Conservation (phyloP, 306 rosid species). For the Calophaca sinica region DNA sequence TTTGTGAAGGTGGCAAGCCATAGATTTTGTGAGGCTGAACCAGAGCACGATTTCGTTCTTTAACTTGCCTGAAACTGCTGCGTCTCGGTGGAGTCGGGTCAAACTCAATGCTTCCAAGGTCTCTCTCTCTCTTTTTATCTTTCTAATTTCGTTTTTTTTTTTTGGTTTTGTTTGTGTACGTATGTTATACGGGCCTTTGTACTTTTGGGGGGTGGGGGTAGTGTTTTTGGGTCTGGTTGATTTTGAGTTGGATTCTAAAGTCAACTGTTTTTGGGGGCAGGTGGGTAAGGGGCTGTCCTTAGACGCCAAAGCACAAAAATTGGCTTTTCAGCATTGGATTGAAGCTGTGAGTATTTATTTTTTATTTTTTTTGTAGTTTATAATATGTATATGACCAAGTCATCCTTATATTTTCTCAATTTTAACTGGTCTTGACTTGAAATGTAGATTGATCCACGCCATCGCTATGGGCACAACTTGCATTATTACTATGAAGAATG, state of each 20-base stretch:
- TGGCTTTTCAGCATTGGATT: constrained; percentile 98
- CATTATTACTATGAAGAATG: constrained; percentile 80
- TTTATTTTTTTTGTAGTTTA: neutral
- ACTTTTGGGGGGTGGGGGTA: neutral
- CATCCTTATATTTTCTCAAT: constrained; percentile 5
- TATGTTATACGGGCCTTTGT: neutral
- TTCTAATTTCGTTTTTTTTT: neutral
- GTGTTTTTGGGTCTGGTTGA: neutral
- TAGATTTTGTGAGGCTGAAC: constrained; percentile 71
- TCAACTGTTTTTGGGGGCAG: constrained; percentile 53
- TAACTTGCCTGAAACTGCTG: constrained; percentile 71
- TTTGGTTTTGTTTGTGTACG: neutral
- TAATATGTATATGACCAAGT: constrained; percentile 15
- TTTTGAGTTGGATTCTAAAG: constrained; percentile 41
- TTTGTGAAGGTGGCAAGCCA: constrained; percentile 83
- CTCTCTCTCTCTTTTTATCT: neutral
- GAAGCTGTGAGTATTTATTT: constrained; percentile 74
- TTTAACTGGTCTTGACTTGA: constrained; percentile 25
- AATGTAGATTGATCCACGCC: constrained; percentile 92
- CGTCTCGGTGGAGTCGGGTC: constrained; percentile 75
- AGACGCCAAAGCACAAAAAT: constrained; percentile 87
- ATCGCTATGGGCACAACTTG: constrained; percentile 95
- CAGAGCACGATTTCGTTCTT: constrained; percentile 89
- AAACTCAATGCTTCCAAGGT: constrained; percentile 85
- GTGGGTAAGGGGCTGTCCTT: constrained; percentile 88